phyloP scores from a whole-genome alignment of 768 basidiomycete genomes.

The Suillus brevipes region DNA sequence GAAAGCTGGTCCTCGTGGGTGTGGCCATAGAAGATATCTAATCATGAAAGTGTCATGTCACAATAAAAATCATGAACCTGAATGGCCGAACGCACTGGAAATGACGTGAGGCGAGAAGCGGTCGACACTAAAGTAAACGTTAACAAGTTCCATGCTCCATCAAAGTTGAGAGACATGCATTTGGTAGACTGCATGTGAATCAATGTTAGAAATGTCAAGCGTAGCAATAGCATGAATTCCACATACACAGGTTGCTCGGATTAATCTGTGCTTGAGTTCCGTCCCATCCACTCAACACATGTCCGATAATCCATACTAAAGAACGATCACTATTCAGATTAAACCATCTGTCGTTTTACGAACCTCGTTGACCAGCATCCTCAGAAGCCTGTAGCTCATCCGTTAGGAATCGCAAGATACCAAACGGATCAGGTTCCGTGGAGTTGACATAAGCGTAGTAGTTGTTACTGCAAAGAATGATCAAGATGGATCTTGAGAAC shows the following conservation, averaged over 20 bases:
- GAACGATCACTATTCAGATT: neutral
- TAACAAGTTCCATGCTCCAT: neutral
- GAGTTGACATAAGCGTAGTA: constrained; percentile 52
- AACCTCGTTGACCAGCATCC: constrained; percentile 47
- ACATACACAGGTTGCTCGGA: constrained; percentile 47
- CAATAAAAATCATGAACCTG: neutral
- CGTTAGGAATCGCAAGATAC: constrained; percentile 51
- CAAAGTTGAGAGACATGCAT: constrained; percentile 31
- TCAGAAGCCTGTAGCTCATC: constrained; percentile 55
- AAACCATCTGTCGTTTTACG: neutral
- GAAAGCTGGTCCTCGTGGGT: constrained; percentile 70
- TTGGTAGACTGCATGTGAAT: constrained; percentile 40
- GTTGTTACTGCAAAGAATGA: constrained; percentile 33
- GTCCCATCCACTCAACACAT: constrained; percentile 50
- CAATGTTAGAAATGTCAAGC: constrained; percentile 2
- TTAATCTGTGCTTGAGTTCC: constrained; percentile 41
- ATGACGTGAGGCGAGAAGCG: constrained; percentile 50
- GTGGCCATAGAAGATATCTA: constrained; percentile 72
- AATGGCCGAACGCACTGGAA: constrained; percentile 34
- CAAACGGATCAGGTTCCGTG: constrained; percentile 44
- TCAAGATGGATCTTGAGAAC: neutral
- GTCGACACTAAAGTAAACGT: constrained; percentile 35
- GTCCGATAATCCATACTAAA: constrained; percentile 51
- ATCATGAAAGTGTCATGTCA: constrained; percentile 1
- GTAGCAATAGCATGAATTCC: neutral